A percentile compares a stretch with the other conserved stretches of the same genome.
phyloP scores from a whole-genome alignment of 2,329 filamentous ascomycete species.

The Zymoseptoria brevis region DNA sequence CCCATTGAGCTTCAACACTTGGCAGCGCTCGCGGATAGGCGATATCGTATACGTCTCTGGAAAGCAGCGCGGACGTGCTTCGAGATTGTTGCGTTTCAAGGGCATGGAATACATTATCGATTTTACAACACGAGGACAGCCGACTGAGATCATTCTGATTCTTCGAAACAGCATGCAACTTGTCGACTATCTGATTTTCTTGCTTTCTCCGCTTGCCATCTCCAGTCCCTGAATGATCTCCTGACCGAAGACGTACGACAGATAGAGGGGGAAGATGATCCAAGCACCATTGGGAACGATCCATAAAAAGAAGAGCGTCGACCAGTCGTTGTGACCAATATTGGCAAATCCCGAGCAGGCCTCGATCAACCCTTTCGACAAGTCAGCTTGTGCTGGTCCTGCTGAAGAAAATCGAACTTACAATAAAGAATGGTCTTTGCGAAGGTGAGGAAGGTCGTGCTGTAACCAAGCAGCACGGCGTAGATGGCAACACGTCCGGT shows the following conservation, averaged over 20 bases:
- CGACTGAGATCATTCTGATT: neutral
- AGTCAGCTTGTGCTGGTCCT: conserved; percentile 1
- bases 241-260: conserved; percentile 50
- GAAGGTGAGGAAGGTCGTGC: conserved; percentile 54
- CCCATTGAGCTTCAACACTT: conserved; percentile 8
- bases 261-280: conserved; percentile 56
- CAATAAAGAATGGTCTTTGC: conserved; percentile 63
- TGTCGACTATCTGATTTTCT: conserved; percentile 17
- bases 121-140: neutral
- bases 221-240: conserved; percentile 56
- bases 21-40: conserved; percentile 7
- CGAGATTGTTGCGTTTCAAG: neutral
- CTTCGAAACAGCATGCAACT: neutral
- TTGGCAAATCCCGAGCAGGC: conserved; percentile 52
- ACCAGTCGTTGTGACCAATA: conserved; percentile 53
- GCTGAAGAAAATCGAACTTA: conserved; percentile 11
- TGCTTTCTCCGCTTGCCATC: conserved; percentile 30
- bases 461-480: conserved; percentile 53
- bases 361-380: conserved; percentile 49
- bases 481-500: conserved; percentile 45
- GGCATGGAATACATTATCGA: too few species aligned
- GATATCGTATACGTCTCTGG: conserved; percentile 10
- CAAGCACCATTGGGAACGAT: conserved; percentile 60
- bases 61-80: conserved; percentile 2
- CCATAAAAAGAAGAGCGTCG: conserved; percentile 51